These are phyloP conservation scores for Suillus cothurnatus DNA, from an alignment of 768 basidiomycete genomes.

Conservation along the genomic window DNA sequence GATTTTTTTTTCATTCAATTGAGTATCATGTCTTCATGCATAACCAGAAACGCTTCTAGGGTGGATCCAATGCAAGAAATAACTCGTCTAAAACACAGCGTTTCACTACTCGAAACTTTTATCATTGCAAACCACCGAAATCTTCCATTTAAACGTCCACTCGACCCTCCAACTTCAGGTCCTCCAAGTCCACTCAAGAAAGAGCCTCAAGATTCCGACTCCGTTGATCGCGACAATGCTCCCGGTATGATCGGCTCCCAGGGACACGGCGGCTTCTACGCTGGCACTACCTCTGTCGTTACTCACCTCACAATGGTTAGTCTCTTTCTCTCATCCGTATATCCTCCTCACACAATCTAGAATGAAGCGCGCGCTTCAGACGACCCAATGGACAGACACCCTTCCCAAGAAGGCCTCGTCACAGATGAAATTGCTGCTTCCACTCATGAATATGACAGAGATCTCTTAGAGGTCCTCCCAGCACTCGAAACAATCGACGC, in stretches of 20 bases:
- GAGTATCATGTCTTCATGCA: constrained; percentile 9
- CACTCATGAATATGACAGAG: constrained; percentile 66
- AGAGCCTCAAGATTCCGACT: constrained; percentile 50
- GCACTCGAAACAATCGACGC: constrained; percentile 68
- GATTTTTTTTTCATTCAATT: background rate
- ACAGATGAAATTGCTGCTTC: constrained; percentile 43
- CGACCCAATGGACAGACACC: constrained; percentile 48
- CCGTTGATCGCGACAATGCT: constrained; percentile 45
- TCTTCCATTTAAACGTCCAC: constrained; percentile 29
- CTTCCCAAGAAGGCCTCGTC: constrained; percentile 46
- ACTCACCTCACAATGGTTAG: constrained; percentile 66
- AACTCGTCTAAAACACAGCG: constrained; percentile 42
- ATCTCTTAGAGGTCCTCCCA: constrained; percentile 69
- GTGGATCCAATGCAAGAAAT: constrained; percentile 44
- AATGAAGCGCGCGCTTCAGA: constrained; percentile 50
- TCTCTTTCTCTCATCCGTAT: constrained; percentile 17
- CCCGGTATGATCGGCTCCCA: constrained; percentile 72
- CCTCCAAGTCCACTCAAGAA: constrained; percentile 50
- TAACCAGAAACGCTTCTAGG: constrained; percentile 32
- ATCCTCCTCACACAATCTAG: constrained; percentile 31
- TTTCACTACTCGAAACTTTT: constrained; percentile 41
- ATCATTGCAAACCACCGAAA: constrained; percentile 35
- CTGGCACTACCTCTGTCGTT: constrained; percentile 77
- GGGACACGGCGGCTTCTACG: constrained; percentile 69
- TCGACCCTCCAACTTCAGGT: constrained; percentile 33